These are phyloP conservation scores for Favolaschia claudopus DNA, from an alignment of 768 basidiomycete species.

Conservation along the genomic window DNA sequence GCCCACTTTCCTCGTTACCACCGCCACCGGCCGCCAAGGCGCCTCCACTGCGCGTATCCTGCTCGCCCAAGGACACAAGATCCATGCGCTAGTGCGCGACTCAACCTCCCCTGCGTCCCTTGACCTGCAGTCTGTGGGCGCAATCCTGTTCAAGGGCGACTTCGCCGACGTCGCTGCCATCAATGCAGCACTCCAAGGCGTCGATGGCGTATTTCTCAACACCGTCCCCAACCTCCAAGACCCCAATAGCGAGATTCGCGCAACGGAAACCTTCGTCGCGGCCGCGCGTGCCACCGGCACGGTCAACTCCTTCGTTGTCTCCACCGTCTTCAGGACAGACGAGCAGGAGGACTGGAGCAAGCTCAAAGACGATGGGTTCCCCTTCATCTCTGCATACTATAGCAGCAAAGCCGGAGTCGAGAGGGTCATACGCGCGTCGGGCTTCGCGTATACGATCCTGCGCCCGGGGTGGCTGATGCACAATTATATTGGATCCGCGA, in stretches of 20 bases:
- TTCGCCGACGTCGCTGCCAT: conserved; percentile 16
- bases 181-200: conserved; percentile 18
- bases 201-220: conserved; percentile 23
- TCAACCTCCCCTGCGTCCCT: background rate
- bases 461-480: conserved; percentile 22
- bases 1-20: conserved; percentile 21
- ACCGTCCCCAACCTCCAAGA: conserved; percentile 14
- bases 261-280: conserved; percentile 9
- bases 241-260: conserved; percentile 4
- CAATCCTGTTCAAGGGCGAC: conserved; percentile 18
- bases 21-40: conserved; percentile 24
- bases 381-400: conserved; percentile 20
- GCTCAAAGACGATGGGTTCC: background rate
- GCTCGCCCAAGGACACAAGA: conserved; percentile 11
- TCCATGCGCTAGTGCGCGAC: conserved; percentile 21
- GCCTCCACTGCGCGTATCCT: conserved; percentile 17
- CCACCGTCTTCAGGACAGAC: conserved; percentile 9
- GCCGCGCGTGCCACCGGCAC: conserved; percentile 20
- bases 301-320: conserved; percentile 17
- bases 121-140: conserved; percentile 11
- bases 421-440: conserved; percentile 16
- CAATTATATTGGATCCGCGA: conserved; percentile 12
- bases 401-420: conserved; percentile 20
- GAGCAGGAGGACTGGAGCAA: background rate
- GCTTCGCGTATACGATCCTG: conserved; percentile 21